A percentile compares a stretch with the other conserved stretches of the same genome.
Conservation (phyloP, 2,329 filamentous ascomycete species). For the Whalleya microplaca region DNA sequence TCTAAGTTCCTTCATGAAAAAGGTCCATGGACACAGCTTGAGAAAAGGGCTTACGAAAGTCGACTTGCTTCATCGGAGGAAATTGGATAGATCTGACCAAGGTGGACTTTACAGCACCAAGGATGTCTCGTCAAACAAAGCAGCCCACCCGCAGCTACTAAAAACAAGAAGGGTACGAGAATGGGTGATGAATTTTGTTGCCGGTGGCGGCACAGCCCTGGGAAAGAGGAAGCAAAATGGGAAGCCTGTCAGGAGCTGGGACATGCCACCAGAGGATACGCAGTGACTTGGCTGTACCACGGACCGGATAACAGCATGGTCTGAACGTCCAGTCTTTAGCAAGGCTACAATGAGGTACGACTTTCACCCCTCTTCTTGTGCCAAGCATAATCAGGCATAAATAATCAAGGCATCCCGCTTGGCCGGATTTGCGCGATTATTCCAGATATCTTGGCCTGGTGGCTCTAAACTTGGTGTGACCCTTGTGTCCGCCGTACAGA, state of each 20-base stretch:
- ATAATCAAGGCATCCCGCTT: no score
- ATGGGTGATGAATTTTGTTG: slow-evolving; percentile 77
- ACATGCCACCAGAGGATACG: slow-evolving; percentile 38
- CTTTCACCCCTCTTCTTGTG: background rate
- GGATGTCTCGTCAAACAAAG: slow-evolving; percentile 46
- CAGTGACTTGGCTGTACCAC: slow-evolving; percentile 25
- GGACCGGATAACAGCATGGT: no score
- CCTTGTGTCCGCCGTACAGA: no score
- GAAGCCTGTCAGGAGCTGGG: slow-evolving; percentile 36
- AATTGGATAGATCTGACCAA: slow-evolving; percentile 53
- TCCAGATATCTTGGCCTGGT: no score
- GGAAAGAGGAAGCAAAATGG: slow-evolving; percentile 34
- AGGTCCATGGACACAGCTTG: slow-evolving; percentile 84
- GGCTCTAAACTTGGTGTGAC: no score
- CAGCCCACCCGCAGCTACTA: slow-evolving; percentile 54
- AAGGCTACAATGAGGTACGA: background rate
- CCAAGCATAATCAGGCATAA: background rate
- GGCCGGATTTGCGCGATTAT: no score
- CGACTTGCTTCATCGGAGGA: slow-evolving; percentile 64
- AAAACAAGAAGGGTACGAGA: slow-evolving; percentile 71
- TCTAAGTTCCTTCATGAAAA: slow-evolving; percentile 72
- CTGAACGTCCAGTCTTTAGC: background rate
- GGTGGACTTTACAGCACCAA: slow-evolving; percentile 61
- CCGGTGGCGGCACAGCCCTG: slow-evolving; percentile 36
- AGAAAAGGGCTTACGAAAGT: slow-evolving; percentile 71